Evolutionary conservation across 2,329 filamentous ascomycete genomes (phyloP), one percentile per base, ranked within the genome.

Genomic region (Talaromyces amestolkiae): DNA sequence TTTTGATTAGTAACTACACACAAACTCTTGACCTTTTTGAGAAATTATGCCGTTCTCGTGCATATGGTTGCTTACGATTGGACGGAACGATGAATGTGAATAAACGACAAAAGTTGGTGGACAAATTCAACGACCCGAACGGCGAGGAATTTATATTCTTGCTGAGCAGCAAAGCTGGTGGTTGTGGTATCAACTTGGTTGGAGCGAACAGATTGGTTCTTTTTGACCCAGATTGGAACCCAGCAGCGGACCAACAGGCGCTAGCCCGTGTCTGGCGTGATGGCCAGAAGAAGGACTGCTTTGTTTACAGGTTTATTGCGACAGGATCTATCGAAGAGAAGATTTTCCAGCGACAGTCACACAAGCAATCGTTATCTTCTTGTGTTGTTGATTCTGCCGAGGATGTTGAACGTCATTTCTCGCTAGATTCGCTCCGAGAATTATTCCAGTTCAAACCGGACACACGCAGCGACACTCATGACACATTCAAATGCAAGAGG

Each of bases 241-340:
- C 95, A 0, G 95, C 95, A 3, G 93, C 95, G 0, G 95, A 99
- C 74, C 95, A 99, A 77, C 95, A 99, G 80, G 95, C 95, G 3
- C 85, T 99, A 35, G 95, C 95, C 41, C 91, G 95, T 82, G 95
- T 99, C 22, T 99, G 95, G 95, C 91, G 95, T 83, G 95, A 99
- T 72, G 95, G 95, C 0, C 95, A 99, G 78, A 98, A 96, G 84
- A 99, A 99, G 76, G 95, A 99, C 74, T 99, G 95, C 74, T 99
- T 99, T 72, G 95, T 99, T 17, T 99, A 99, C 78, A 91, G 95
- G n/a, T 99, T 99, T 80, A 99, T 99, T 72, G 91, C 93, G 0
- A 98, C 96, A 0, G 95, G 95, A 3, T 97, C 93, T 0, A 99
- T 99, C 68, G 95, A 99, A 75, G 95, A 99, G 79, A 99, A 99